These are phyloP conservation scores for Pseudogymnoascus destructans DNA, from an alignment of 2,329 filamentous ascomycete genomes.

Conservation along the genomic window DNA sequence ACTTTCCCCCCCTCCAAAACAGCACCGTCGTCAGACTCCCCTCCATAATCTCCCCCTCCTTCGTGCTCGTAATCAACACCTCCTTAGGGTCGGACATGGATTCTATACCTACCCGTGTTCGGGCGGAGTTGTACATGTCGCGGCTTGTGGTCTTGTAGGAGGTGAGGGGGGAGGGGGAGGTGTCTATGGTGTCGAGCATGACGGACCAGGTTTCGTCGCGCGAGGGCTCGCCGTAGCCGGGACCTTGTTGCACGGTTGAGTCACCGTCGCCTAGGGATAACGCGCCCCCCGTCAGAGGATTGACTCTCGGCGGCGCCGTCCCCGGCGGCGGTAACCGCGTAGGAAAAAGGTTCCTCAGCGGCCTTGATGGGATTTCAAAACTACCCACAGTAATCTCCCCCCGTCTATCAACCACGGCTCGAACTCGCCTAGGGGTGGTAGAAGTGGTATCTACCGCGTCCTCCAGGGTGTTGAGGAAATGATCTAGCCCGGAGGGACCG, in stretches of 20 bases:
- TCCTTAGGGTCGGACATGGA: constrained; percentile 42
- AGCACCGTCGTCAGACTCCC: constrained; percentile 74
- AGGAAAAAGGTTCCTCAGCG: constrained; percentile 45
- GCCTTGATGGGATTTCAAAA: constrained; percentile 27
- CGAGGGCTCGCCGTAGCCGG: constrained; percentile 18
- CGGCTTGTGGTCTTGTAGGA: constrained; percentile 76
- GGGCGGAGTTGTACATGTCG: constrained; percentile 56
- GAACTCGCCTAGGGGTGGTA: constrained; percentile 35
- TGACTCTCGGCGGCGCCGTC: constrained; percentile 16
- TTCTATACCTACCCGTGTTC: constrained; percentile 44
- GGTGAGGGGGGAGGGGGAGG: constrained; percentile 50
- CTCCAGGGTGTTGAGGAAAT: constrained; percentile 31
- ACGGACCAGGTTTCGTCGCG: constrained; percentile 31
- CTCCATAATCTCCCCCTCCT: constrained; percentile 61
- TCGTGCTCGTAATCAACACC: constrained; percentile 57
- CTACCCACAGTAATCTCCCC: constrained; percentile 35
- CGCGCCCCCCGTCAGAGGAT: constrained; percentile 22
- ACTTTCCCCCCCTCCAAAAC: constrained; percentile 57
- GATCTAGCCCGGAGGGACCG: constrained; percentile 33
- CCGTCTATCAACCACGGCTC: constrained; percentile 38
- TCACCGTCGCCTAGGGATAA: constrained; percentile 18
- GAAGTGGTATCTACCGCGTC: constrained; percentile 21
- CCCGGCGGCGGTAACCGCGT: constrained; percentile 36
- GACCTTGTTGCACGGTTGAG: constrained; percentile 2
- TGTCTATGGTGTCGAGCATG: constrained; percentile 38